Conservation (phyloP, 805 yeast genomes). For the Cyberlindnera maclurae region DNA sequence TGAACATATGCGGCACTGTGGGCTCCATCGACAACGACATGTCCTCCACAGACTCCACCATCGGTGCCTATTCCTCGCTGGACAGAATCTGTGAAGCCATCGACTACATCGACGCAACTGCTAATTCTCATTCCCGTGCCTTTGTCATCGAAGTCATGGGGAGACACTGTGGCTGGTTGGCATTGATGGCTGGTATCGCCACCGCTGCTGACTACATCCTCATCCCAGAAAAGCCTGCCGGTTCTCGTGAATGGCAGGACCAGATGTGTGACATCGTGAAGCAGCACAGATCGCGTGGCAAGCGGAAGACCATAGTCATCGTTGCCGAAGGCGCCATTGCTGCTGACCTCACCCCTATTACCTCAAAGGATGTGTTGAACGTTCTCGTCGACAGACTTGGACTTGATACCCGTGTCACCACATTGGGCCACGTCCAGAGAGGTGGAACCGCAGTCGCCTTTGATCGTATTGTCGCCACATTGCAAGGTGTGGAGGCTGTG, state of each 20-base stretch:
- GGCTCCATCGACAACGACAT: slow-evolving; percentile 84
- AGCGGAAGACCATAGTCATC: slow-evolving; percentile 70
- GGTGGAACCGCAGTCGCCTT: slow-evolving; percentile 78
- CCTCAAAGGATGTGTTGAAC: slow-evolving; percentile 56
- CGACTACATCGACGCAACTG: slow-evolving; percentile 81
- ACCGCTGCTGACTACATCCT: slow-evolving; percentile 76
- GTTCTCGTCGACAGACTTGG: slow-evolving; percentile 61
- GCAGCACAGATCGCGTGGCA: slow-evolving; percentile 63
- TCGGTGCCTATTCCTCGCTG: slow-evolving; percentile 74
- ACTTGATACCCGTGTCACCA: slow-evolving; percentile 70
- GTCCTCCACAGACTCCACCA: slow-evolving; percentile 79
- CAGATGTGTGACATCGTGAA: slow-evolving; percentile 57
- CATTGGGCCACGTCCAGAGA: slow-evolving; percentile 75
- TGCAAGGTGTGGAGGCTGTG: slow-evolving; percentile 81
- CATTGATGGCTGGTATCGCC: slow-evolving; percentile 72
- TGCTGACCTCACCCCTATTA: slow-evolving; percentile 58
- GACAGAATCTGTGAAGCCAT: slow-evolving; percentile 69
- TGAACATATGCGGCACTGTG: slow-evolving; percentile 68
- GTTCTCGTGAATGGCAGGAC: slow-evolving; percentile 54
- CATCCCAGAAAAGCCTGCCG: slow-evolving; percentile 75
- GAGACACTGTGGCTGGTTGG: slow-evolving; percentile 86
- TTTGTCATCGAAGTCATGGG: slow-evolving; percentile 87
- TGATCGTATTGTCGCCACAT: slow-evolving; percentile 64
- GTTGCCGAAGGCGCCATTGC: slow-evolving; percentile 84
- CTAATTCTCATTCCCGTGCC: slow-evolving; percentile 76